phyloP scores from a whole-genome alignment of 371 early-diverging fungal genomes.

The Mortierella sp. region DNA sequence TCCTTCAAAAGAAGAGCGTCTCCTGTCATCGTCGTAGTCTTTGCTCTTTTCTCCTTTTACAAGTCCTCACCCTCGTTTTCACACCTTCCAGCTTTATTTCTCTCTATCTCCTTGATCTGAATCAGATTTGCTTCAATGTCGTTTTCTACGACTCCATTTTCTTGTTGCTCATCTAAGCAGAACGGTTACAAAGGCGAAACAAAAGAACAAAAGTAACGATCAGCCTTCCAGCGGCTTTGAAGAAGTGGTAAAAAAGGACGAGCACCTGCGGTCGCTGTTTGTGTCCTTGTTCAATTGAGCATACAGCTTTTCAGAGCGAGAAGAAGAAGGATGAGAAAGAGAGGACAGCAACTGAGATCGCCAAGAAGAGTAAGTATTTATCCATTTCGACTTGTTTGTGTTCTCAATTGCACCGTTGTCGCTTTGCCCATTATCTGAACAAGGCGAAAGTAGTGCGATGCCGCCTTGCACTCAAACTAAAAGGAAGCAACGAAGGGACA shows the following conservation, averaged over 20 bases:
- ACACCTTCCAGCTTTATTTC: not conserved
- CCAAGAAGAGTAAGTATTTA: not conserved
- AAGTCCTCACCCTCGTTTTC: conserved; percentile 3
- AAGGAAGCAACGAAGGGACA: not conserved
- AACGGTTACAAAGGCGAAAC: not conserved
- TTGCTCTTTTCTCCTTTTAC: not conserved
- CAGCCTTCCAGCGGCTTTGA: not conserved
- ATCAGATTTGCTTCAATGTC: not conserved
- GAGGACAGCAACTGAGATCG: not conserved
- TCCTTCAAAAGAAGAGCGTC: not conserved
- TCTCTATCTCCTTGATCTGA: conserved; percentile 1
- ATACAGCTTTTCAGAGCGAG: not conserved
- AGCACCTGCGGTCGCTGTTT: not conserved
- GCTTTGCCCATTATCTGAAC: too few species aligned
- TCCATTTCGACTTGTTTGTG: conserved; percentile 1
- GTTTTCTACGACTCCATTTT: not conserved
- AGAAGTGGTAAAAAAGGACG: not conserved
- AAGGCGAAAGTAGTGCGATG: too few species aligned
- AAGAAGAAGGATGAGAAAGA: not conserved
- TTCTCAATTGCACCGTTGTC: not conserved
- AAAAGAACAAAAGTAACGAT: not conserved
- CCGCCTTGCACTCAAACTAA: not conserved
- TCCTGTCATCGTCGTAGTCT: too few species aligned
- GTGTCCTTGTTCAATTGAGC: not conserved
- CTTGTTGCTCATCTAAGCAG: not conserved